These are phyloP conservation scores for Alternaria conjuncta DNA, from an alignment of 2,329 filamentous ascomycete species.

Conservation along the genomic window DNA sequence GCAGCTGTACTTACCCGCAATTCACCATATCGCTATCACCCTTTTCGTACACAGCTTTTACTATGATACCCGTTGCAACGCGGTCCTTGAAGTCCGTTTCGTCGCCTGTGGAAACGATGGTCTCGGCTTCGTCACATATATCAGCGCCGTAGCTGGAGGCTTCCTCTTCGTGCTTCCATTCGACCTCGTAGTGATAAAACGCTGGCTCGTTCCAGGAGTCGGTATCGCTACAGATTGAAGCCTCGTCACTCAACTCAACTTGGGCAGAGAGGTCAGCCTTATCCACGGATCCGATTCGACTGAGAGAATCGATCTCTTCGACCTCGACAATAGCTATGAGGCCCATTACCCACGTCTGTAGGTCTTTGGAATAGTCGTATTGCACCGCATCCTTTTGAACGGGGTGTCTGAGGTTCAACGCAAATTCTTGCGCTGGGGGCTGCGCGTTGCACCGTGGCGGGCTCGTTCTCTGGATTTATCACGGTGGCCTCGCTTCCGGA, in stretches of 20 bases:
- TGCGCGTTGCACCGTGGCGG: neutral
- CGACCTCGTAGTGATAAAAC: neutral
- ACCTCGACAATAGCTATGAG: neutral
- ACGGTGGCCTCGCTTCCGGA: neutral
- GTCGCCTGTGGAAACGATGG: neutral
- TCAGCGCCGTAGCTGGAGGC: neutral
- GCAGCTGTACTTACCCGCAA: neutral
- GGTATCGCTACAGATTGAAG: neutral
- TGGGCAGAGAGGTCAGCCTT: neutral
- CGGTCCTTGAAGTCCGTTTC: neutral
- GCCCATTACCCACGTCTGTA: neutral
- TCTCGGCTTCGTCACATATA: neutral
- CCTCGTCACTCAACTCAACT: neutral
- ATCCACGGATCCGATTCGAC: neutral
- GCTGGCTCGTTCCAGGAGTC: neutral
- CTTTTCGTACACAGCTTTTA: neutral
- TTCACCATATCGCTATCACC: neutral
- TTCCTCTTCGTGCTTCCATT: neutral
- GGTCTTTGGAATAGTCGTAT: neutral
- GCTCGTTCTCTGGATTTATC: neutral
- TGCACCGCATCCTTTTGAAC: neutral
- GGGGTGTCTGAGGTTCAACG: neutral
- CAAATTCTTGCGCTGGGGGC: neutral
- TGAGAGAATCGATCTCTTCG: neutral
- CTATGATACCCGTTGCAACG: neutral